phyloP scores from a whole-genome alignment of 2,329 filamentous ascomycete species.

The Xylariaceae sp. region DNA sequence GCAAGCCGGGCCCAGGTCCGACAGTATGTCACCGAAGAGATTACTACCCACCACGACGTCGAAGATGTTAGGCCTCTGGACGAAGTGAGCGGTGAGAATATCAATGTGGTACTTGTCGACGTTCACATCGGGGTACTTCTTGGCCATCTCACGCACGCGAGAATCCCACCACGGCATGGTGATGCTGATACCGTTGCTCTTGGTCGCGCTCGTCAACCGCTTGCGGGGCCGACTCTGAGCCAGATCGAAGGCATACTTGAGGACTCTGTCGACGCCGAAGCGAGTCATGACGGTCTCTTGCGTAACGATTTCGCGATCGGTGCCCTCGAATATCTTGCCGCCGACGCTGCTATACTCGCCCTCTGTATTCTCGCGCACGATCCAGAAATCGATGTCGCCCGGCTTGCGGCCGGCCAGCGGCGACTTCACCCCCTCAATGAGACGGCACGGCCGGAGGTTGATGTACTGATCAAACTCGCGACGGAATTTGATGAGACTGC shows the following conservation, averaged over 20 bases:
- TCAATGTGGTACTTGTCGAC: conserved; percentile 62
- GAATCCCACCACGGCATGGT: conserved; percentile 65
- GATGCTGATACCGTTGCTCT: conserved; percentile 60
- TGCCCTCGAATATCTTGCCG: conserved; percentile 54
- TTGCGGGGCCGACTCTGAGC: conserved; percentile 52
- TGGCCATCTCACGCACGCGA: conserved; percentile 49
- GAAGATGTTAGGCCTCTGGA: conserved; percentile 49
- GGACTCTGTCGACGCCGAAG: conserved; percentile 53
- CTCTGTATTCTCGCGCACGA: conserved; percentile 61
- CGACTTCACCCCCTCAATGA: conserved; percentile 11
- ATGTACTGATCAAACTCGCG: conserved; percentile 65
- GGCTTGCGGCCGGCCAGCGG: conserved; percentile 45
- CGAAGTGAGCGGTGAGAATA: conserved; percentile 60
- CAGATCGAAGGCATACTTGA: conserved; percentile 58
- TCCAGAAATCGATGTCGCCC: conserved; percentile 61
- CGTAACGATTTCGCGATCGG: conserved; percentile 55
- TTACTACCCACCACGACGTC: conserved; percentile 62
- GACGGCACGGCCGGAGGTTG: conserved; percentile 60
- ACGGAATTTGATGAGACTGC: conserved; percentile 61
- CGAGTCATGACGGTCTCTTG: conserved; percentile 60
- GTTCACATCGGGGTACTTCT: conserved; percentile 52
- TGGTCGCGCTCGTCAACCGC: conserved; percentile 60
- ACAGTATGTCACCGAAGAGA: conserved; percentile 52
- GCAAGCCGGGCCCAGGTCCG: conserved; percentile 53
- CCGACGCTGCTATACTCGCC: conserved; percentile 62